Base-by-base conservation (phyloP, 805 yeast genomes). In the Candida corydali region DNA sequence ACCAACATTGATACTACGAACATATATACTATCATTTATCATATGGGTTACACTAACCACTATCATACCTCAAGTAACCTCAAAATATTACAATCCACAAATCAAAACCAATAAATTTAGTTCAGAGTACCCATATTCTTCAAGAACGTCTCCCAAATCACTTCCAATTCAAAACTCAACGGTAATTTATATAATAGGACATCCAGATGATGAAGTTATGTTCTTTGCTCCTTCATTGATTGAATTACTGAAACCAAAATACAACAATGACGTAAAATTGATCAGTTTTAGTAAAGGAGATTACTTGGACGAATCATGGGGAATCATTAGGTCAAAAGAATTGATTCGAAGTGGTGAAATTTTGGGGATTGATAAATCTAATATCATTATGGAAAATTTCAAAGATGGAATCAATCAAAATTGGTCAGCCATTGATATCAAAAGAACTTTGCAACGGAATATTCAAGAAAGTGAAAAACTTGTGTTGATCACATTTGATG, bases 181-280 rank as follows among this genome's bases (percentile, higher is more conserved):
- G 2, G 63, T 77, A 2, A 73, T 68, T 45, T 63, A 81, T 31
- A 62, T 91, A 9, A 80, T 88, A 27, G 96, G 96, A 0, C 99
- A 93, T 59, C 99, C 99, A 0, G 99, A 93, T 59, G 99, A 93
- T 57, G 99, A 93, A 60, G 89, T 87, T 35, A 93, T 93, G 98
- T 93, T 93, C 59, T 93, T 93, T 51, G 78, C 87, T 1, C 98
- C 98, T 0, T 68, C 89, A 0, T 45, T 88, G 22, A 56, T 75
- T 6, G 81, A 76, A 43, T 51, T 70, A 35, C 45, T 69, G 8
- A 71, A 73, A 41, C 59, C 70, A 1, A 58, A 68, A 33, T 65
- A 75, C 46, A 54, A 65, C 36, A 82, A 82, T 49, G 45, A 52
- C 6, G 61, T 88, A 11, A 69, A 74, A 26, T 51, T 89, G 9